A percentile compares a stretch with the other conserved stretches of the same genome.
phyloP scores from a whole-genome alignment of 768 basidiomycete species.

The Rhizopogon salebrosus region DNA sequence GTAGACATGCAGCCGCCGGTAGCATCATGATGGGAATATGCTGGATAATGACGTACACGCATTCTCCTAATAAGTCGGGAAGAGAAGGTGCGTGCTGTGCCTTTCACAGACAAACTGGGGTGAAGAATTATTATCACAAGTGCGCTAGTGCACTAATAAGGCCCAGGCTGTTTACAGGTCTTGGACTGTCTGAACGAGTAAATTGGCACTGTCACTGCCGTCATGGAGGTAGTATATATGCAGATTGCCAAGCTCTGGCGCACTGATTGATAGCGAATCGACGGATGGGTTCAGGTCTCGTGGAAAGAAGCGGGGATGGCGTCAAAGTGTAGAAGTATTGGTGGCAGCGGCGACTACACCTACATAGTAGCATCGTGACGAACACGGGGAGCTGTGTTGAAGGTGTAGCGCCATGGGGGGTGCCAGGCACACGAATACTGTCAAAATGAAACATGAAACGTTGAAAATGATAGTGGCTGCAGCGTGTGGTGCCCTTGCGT shows the following conservation, averaged over 20 bases:
- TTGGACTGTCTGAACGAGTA: too few relatives aligned
- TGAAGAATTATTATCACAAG: background rate
- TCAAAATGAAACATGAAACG: slow-evolving; percentile 6
- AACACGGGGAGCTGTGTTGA: background rate
- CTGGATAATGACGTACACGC: background rate
- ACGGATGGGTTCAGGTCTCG: background rate
- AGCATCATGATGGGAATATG: background rate
- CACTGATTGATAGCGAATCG: background rate
- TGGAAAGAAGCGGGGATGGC: too few relatives aligned
- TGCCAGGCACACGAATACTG: slow-evolving; percentile 8
- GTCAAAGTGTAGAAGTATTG: background rate
- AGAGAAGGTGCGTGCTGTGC: background rate
- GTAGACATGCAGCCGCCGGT: background rate
- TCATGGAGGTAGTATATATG: too few relatives aligned
- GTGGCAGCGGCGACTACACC: background rate
- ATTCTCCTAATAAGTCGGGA: background rate
- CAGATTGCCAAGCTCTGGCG: too few relatives aligned
- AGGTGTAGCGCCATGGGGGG: background rate
- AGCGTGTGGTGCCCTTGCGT: slow-evolving; percentile 8
- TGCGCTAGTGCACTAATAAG: background rate
- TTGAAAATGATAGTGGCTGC: slow-evolving; percentile 6
- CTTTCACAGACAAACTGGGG: background rate
- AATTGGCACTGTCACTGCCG: too few relatives aligned
- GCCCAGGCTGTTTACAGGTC: background rate
- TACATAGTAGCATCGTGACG: background rate